Evolutionary conservation across 352 stramenopile species (phyloP).

Genomic region (Thraustochytrium striatum): DNA sequence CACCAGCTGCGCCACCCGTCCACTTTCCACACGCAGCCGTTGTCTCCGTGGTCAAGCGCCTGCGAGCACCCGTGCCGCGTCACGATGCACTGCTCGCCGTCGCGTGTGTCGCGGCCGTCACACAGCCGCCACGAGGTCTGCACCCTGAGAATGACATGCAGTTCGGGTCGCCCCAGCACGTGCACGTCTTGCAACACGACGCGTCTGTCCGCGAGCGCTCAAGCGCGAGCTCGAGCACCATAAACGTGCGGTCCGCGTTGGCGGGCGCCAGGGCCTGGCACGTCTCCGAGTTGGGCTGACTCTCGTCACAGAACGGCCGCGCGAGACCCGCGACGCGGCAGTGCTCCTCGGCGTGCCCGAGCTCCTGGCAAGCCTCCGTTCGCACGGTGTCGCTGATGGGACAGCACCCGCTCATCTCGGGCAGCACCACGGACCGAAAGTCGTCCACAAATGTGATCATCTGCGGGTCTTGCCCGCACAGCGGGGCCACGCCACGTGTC

Average conservation of each 20-base stretch:
- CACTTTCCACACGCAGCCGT: constrained; percentile 9
- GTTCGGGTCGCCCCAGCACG: constrained; percentile 39
- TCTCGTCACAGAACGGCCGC: constrained; percentile 15
- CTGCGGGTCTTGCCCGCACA: constrained; percentile 1
- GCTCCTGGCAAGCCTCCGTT: constrained; percentile 21
- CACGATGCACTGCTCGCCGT: not conserved
- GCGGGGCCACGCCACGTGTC: constrained; percentile 22
- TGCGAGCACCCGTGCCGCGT: constrained; percentile 2
- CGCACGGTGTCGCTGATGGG: not conserved
- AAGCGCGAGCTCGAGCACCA: not conserved
- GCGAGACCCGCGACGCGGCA: not conserved
- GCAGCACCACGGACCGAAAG: not conserved
- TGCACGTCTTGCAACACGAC: constrained; percentile 42
- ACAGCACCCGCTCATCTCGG: constrained; percentile 11
- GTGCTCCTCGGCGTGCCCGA: not conserved
- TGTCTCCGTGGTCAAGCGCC: not conserved
- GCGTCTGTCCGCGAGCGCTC: not conserved
- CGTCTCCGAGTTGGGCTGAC: not conserved
- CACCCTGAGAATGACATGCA: constrained; percentile 26
- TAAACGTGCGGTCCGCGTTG: not conserved
- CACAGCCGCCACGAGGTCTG: constrained; percentile 32
- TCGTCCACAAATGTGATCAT: constrained; percentile 13
- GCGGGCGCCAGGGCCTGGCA: not conserved
- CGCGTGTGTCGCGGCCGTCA: constrained; percentile 33
- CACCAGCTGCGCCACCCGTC: not conserved